A percentile compares a stretch with the other conserved stretches of the same genome.
These are phyloP conservation scores for Cadophora luteo-olivacea DNA, from an alignment of 2,329 filamentous ascomycete genomes.

Conservation along the genomic window DNA sequence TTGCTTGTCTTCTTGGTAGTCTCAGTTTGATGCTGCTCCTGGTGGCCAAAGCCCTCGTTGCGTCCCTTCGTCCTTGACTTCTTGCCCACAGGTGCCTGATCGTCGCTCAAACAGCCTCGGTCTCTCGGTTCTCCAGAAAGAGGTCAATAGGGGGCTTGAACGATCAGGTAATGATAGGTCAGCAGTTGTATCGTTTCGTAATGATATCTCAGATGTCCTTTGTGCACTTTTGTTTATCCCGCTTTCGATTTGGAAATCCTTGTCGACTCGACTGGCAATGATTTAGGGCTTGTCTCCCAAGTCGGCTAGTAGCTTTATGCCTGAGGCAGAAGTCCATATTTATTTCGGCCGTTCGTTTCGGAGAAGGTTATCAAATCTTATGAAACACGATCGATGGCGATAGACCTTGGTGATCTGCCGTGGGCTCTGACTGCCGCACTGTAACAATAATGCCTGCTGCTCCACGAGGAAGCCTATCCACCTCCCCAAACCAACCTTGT, in stretches of 20 bases:
- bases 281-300: conserved; percentile 13
- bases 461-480: conserved; percentile 14
- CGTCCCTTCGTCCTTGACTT: neutral
- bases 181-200: neutral
- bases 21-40: conserved; percentile 7
- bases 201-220: conserved; percentile 2
- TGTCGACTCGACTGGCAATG: conserved; percentile 4
- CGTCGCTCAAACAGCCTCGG: neutral
- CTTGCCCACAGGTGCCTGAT: neutral
- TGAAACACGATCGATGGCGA: conserved; percentile 15
- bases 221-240: conserved; percentile 17
- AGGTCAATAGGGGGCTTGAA: neutral
- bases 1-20: conserved; percentile 23
- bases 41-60: conserved; percentile 15
- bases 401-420: conserved; percentile 14
- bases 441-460: conserved; percentile 2
- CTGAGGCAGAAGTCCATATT: neutral
- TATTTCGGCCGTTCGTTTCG: conserved; percentile 2
- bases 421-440: conserved; percentile 13
- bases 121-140: neutral
- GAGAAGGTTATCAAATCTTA: neutral
- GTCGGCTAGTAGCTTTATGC: neutral
- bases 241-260: conserved; percentile 9
- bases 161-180: conserved; percentile 3
- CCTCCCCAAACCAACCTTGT: conserved; percentile 23